Base-by-base conservation (phyloP, 2,329 filamentous ascomycete species). In the Zymoseptoria crescenta region DNA sequence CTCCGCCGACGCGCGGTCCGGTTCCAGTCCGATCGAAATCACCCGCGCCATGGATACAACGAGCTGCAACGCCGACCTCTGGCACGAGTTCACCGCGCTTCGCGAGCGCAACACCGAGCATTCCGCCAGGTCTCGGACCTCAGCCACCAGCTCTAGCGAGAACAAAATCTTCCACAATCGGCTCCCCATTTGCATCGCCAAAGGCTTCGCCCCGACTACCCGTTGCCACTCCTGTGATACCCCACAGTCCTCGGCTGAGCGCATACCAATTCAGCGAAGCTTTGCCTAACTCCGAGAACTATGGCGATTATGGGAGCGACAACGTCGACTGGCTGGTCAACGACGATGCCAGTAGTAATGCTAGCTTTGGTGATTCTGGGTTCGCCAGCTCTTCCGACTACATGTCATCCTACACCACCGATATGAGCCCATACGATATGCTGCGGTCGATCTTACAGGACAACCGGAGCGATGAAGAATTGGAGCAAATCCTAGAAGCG, bases 401-500 rank as follows among this genome's bases (percentile, higher is more conserved):
- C 76, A 80, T 87, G 53, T 78, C 80, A 60, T 78, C 81, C 13
- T 81, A 83, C 71, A 88, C 88, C 69, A 84, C 85, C 58, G 92
- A 97, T 70, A 97, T 99, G 93, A 95, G 90, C 59, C 93, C 94
- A 0, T 96, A 96, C 75, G 94, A 99, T 72, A 97, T 99, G 84
- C 81, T 99, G 58, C 89, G 94, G 62, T 96, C 93, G 5, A 95
- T 99, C 49, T 80, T 99, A 27, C 91, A 93, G 53, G 91, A 94
- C 67, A 86, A 90, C 57, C 87, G 89, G 69, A 88, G 90, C 2
- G 93, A 97, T 68, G 92, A 97, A 55, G 94, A 99, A 74, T 93
- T 99, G 53, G 92, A 96, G 72, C 82, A 86, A n/a, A 90, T 93
- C 4, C 81, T 99, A 52, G 90, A 93, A 65, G 81, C 85, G 59